Evolutionary conservation across 2,329 filamentous ascomycete genomes (phyloP), one percentile per base, ranked within the genome.

Genomic region (Didymella exigua): DNA sequence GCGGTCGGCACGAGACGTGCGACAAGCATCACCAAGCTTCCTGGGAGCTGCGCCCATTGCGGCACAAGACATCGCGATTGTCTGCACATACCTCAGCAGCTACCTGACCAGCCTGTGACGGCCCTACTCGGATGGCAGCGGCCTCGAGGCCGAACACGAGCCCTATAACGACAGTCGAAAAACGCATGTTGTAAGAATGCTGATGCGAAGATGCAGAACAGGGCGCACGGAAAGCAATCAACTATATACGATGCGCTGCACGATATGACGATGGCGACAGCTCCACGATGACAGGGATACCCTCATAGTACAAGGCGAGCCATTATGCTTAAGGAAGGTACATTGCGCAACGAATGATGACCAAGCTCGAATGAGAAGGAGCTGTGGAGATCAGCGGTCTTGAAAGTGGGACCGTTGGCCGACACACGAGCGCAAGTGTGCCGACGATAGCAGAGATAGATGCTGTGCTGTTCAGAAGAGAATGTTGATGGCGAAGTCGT

Each of bases 341-440:
- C 60, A 52, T 60, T 59, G 57, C 52, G 55, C 51, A 61, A 54
- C 48, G 42, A 58, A 37, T 48, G 51, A 49, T 40, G 46, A 59
- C 65, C 60, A 63, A 48, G 44, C 68, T 66, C 38, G 27, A 70
- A 58, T 14, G 19, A 68, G 68, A 60, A 71, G 67, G 67, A 63
- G 66, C 59, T 21, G 49, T 37, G 52, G 49, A 46, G 59, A 68
- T 67, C 61, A 54, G 52, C 59, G 49, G 43, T 37, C 31, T 48
- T 51, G 21, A 48, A 42, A 16, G 52, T 50, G 57, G 55, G 49
- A 47, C 51, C 54, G 48, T 57, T 50, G 38, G 23, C 34, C 52
- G 51, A 24, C 52, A 47, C 36, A 27, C 36, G 11, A 55, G 30
- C 31, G n/a, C 10, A 23, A 54, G 16, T 11, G 29, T 33, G 30